These are phyloP conservation scores for Mayamaea pseudoterrestris DNA, from an alignment of 108 stramenopile species.

Conservation along the genomic window DNA sequence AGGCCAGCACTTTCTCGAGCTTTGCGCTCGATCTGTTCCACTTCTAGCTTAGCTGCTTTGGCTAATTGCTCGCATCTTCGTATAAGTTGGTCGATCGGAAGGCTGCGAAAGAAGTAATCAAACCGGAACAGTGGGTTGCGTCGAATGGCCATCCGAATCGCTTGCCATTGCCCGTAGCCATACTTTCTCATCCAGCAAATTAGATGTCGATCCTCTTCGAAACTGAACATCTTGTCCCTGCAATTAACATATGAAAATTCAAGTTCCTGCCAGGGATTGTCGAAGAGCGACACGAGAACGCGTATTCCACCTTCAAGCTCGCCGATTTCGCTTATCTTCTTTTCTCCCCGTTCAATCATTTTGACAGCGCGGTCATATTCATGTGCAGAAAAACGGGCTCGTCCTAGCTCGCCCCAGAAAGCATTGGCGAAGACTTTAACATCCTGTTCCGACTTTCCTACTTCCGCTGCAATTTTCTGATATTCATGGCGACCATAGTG, in stretches of 20 bases:
- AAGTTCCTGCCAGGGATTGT: conserved; percentile 80
- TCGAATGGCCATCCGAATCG: conserved; percentile 78
- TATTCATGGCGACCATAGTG: conserved; percentile 34
- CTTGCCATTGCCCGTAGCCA: conserved; percentile 82
- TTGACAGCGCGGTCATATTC: conserved; percentile 83
- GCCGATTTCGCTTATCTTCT: conserved; percentile 63
- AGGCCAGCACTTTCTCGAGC: conserved; percentile 41
- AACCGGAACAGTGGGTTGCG: conserved; percentile 72
- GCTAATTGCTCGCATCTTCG: conserved; percentile 76
- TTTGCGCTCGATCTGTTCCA: conserved; percentile 65
- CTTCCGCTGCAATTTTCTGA: conserved; percentile 58
- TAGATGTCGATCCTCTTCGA: conserved; percentile 46
- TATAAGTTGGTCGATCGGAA: conserved; percentile 39
- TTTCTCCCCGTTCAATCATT: conserved; percentile 69
- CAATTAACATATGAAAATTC: conserved; percentile 65
- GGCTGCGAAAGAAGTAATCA: conserved; percentile 66
- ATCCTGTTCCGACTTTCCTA: conserved; percentile 50
- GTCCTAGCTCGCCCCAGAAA: conserved; percentile 72
- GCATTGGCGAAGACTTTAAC: conserved; percentile 42
- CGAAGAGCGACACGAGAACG: conserved; percentile 63
- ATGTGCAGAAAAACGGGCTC: conserved; percentile 61
- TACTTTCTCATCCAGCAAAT: conserved; percentile 71
- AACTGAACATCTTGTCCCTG: conserved; percentile 51
- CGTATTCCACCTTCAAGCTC: conserved; percentile 49
- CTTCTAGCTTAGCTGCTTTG: conserved; percentile 76